These are phyloP conservation scores for Scenedesmus sp. DNA, from an alignment of 163 green algal genomes.

Conservation along the genomic window DNA sequence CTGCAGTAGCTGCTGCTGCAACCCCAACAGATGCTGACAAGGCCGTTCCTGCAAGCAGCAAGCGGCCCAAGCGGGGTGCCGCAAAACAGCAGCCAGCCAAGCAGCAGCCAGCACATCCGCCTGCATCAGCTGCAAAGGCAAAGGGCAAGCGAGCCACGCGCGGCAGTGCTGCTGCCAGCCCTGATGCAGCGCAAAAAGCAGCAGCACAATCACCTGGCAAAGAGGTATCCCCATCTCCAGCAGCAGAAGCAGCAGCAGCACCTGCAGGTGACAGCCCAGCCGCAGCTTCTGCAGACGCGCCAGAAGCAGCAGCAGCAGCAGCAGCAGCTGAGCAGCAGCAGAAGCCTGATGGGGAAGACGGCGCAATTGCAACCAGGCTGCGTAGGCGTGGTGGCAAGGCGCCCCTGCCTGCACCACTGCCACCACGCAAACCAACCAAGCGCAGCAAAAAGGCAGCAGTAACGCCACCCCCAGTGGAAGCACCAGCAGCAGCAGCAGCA, in stretches of 20 bases:
- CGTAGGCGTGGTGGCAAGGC: neutral
- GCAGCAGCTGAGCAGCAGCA: neutral
- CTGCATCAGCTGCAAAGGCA: neutral
- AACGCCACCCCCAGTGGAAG: neutral
- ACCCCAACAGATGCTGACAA: neutral
- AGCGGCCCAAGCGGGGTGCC: neutral
- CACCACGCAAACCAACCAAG: neutral
- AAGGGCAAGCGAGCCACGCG: neutral
- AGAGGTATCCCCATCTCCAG: neutral
- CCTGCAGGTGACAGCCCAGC: neutral
- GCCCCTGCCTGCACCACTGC: neutral
- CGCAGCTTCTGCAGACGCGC: neutral
- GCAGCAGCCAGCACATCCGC: neutral
- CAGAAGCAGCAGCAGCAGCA: neutral
- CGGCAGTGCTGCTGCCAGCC: neutral
- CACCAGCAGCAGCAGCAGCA: neutral
- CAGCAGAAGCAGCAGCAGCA: neutral
- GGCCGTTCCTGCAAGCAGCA: neutral
- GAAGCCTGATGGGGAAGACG: neutral
- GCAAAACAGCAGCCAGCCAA: neutral
- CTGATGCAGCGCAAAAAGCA: neutral
- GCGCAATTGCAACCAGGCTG: neutral
- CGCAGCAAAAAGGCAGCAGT: neutral
- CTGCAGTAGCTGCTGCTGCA: neutral
- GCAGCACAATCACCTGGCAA: neutral